A percentile compares a stretch with the other conserved stretches of the same genome.
Conservation (phyloP, 129 eudicot species). For the Ambrosia artemisiifolia region DNA sequence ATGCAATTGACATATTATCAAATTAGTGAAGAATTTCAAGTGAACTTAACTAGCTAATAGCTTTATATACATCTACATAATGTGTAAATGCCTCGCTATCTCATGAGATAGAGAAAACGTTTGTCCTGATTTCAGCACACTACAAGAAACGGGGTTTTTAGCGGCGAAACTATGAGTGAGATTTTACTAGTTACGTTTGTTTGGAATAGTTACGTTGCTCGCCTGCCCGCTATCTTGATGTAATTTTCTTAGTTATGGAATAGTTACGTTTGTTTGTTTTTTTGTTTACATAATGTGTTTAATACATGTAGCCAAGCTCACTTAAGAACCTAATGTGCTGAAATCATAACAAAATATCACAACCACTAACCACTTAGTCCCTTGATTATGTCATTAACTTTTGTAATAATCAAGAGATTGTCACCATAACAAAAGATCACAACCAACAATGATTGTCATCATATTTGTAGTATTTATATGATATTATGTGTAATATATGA, state of each 20-base stretch:
- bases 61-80: neutral
- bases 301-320: neutral
- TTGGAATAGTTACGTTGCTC: too few relatives aligned
- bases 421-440: neutral
- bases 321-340: too few relatives aligned
- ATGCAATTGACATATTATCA: conserved; percentile 21
- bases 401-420: neutral
- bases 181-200: too few relatives aligned
- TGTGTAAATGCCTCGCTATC: neutral
- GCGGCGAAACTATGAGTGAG: too few relatives aligned
- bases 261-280: too few relatives aligned
- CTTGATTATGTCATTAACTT: neutral
- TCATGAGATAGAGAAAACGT: too few relatives aligned
- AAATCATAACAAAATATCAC: neutral
- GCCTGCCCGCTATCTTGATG: too few relatives aligned
- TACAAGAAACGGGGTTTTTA: too few relatives aligned
- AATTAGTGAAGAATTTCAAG: neutral
- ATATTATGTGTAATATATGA: neutral
- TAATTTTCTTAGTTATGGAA: too few relatives aligned
- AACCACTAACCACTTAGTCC: neutral
- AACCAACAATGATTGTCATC: neutral
- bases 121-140: too few relatives aligned
- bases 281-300: neutral
- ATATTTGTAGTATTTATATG: neutral
- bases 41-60: neutral